Evolutionary conservation across 495 filamentous ascomycete species (phyloP).

Genomic region (Podospora australis): DNA sequence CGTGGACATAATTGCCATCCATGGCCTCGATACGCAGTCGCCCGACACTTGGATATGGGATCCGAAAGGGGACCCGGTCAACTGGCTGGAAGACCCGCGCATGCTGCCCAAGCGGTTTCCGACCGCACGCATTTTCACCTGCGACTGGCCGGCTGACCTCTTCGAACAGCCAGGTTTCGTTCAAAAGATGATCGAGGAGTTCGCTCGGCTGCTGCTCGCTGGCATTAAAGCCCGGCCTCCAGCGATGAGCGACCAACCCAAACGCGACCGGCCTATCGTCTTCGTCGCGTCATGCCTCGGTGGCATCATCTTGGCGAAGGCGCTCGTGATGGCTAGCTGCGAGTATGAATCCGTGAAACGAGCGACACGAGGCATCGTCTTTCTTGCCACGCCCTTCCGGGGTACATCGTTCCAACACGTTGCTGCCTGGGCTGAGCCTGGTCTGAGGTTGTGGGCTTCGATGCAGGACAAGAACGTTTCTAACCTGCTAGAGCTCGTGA

Average conservation of each 20-base stretch:
- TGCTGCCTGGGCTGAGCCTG: constrained; percentile 8
- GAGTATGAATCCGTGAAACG: constrained; percentile 11
- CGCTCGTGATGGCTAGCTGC: constrained; percentile 14
- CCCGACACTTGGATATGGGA: constrained; percentile 23
- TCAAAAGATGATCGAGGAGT: constrained; percentile 17
- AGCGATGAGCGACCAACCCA: neutral
- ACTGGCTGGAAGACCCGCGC: constrained; percentile 18
- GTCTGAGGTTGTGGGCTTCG: constrained; percentile 11
- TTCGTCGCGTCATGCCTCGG: constrained; percentile 35
- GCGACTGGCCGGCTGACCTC: constrained; percentile 24
- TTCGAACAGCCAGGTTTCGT: constrained; percentile 16
- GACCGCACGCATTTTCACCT: constrained; percentile 24
- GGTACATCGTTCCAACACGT: constrained; percentile 25
- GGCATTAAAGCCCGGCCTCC: constrained; percentile 10
- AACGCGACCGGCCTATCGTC: constrained; percentile 22
- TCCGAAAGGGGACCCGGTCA: constrained; percentile 3
- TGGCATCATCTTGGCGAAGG: constrained; percentile 27
- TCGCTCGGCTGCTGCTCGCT: constrained; percentile 17
- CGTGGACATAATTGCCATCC: constrained; percentile 27
- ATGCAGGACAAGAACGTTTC: constrained; percentile 6
- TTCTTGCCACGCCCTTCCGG: constrained; percentile 30
- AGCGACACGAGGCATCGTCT: constrained; percentile 23
- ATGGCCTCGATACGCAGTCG: constrained; percentile 23
- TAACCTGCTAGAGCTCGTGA: constrained; percentile 11
- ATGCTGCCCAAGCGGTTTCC: constrained; percentile 19